A percentile compares a stretch with the other conserved stretches of the same genome.
Evolutionary conservation across 2,329 filamentous ascomycete species (phyloP).

Genomic region (Alternaria metachromatica): DNA sequence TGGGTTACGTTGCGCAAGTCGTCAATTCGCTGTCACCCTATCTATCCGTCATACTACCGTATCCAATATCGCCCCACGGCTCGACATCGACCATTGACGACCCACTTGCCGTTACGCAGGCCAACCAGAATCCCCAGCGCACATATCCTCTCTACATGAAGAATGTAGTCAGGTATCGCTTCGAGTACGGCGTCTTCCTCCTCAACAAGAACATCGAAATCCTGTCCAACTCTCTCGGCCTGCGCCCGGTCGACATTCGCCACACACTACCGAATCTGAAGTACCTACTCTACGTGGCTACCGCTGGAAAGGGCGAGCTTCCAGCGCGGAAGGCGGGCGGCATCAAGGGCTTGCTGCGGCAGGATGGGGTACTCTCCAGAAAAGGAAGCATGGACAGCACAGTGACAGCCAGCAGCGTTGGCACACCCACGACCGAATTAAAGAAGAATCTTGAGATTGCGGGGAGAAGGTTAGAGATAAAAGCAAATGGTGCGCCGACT

Average conservation of each 20-base stretch:
- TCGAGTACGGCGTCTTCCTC: conserved; percentile 96
- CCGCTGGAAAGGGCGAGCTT: conserved; percentile 73
- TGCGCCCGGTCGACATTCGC: conserved; percentile 86
- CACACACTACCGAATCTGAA: conserved; percentile 94
- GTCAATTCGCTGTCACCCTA: conserved; percentile 82
- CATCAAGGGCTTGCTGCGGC: conserved; percentile 42
- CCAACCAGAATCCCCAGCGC: conserved; percentile 28
- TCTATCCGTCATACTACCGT: conserved; percentile 78
- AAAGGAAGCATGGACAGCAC: conserved; percentile 45
- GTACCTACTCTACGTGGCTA: conserved; percentile 88
- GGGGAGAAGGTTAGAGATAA: conserved; percentile 19
- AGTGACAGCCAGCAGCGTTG: conserved; percentile 34
- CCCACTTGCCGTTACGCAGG: conserved; percentile 64
- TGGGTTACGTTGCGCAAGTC: conserved; percentile 80
- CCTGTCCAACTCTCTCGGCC: conserved; percentile 66
- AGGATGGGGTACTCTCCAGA: conserved; percentile 32
- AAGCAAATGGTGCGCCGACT: conserved; percentile 25
- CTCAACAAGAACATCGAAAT: conserved; percentile 94
- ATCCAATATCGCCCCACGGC: conserved; percentile 74
- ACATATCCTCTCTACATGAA: conserved; percentile 79
- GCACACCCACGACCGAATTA: conserved; percentile 26
- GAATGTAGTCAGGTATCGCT: conserved; percentile 79
- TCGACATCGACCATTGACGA: conserved; percentile 80
- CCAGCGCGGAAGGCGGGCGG: conserved; percentile 52
- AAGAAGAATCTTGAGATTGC: conserved; percentile 25